These are phyloP conservation scores for Massariosphaeria phaeospora DNA, from an alignment of 495 filamentous ascomycete genomes.

Conservation along the genomic window DNA sequence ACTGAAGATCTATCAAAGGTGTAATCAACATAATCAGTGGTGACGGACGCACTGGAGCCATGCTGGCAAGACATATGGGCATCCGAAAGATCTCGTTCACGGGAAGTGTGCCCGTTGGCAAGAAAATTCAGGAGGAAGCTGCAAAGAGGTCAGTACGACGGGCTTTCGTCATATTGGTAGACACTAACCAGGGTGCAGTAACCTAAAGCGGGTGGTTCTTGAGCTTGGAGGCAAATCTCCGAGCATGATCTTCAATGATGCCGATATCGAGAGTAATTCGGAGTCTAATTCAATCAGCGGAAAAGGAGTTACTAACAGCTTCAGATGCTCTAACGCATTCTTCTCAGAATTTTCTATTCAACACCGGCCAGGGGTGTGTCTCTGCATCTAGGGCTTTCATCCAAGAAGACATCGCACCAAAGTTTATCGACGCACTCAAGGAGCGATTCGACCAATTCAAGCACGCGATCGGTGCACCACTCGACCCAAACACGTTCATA, in stretches of 20 bases:
- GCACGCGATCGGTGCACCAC: slow-evolving; percentile 29
- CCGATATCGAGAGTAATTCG: slow-evolving; percentile 38
- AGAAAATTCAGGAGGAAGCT: slow-evolving; percentile 36
- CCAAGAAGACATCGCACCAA: slow-evolving; percentile 35
- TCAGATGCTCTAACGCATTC: slow-evolving; percentile 1
- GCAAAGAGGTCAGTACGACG: slow-evolving; percentile 27
- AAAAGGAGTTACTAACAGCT: too few relatives aligned
- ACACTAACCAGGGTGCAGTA: slow-evolving; percentile 14
- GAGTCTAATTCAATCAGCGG: slow-evolving; percentile 20
- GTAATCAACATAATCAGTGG: slow-evolving; percentile 40
- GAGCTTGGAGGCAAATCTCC: slow-evolving; percentile 42
- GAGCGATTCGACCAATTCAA: slow-evolving; percentile 33
- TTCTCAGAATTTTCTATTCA: slow-evolving; percentile 32
- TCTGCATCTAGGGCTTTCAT: slow-evolving; percentile 36
- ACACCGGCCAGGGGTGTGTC: slow-evolving; percentile 29
- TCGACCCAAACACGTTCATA: slow-evolving; percentile 33
- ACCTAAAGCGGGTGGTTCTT: slow-evolving; percentile 40
- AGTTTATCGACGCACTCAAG: slow-evolving; percentile 38
- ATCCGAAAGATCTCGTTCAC: slow-evolving; percentile 41
- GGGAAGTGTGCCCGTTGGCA: slow-evolving; percentile 34
- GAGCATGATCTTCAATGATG: slow-evolving; percentile 39
- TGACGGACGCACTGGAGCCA: slow-evolving; percentile 32
- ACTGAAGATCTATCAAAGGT: slow-evolving; percentile 13
- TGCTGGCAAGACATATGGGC: slow-evolving; percentile 39
- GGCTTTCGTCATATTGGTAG: neutral